Conservation (phyloP, 2,329 filamentous ascomycete species). For the Scedosporium boydii region DNA sequence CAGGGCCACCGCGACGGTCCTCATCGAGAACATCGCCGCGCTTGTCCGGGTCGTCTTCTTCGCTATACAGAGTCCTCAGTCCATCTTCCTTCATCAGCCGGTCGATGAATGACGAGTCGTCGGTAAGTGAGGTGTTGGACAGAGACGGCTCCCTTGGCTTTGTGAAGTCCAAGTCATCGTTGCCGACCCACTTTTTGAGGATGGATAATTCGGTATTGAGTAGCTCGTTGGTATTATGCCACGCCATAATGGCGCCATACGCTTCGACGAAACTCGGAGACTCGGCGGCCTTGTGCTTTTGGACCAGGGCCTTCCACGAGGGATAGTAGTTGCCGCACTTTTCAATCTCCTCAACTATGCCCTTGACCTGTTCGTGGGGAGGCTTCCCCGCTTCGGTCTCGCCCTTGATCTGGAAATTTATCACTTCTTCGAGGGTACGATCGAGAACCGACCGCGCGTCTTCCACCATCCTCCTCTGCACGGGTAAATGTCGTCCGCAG, state of each 20-base stretch:
- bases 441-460: slow-evolving; percentile 69
- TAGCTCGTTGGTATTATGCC: slow-evolving; percentile 93
- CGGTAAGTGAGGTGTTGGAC: slow-evolving; percentile 46
- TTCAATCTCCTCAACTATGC: slow-evolving; percentile 84
- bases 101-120: slow-evolving; percentile 91
- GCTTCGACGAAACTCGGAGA: slow-evolving; percentile 72
- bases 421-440: slow-evolving; percentile 73
- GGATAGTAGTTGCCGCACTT: slow-evolving; percentile 80
- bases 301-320: slow-evolving; percentile 63
- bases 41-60: slow-evolving; percentile 31
- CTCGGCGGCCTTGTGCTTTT: slow-evolving; percentile 65
- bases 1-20: not conserved
- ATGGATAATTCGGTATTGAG: slow-evolving; percentile 93
- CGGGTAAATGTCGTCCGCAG: slow-evolving; percentile 72
- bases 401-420: slow-evolving; percentile 88
- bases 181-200: slow-evolving; percentile 92
- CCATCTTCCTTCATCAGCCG: slow-evolving; percentile 93
- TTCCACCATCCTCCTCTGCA: slow-evolving; percentile 81
- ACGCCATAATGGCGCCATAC: slow-evolving; percentile 82
- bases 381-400: slow-evolving; percentile 86
- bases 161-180: slow-evolving; percentile 85
- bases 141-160: slow-evolving; percentile 62
- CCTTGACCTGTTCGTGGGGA: slow-evolving; percentile 77
- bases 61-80: slow-evolving; percentile 80
- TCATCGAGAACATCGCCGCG: slow-evolving; percentile 14